These are phyloP conservation scores for Solanum gracilifrons DNA, from an alignment of 257 asterid species.

Conservation along the genomic window DNA sequence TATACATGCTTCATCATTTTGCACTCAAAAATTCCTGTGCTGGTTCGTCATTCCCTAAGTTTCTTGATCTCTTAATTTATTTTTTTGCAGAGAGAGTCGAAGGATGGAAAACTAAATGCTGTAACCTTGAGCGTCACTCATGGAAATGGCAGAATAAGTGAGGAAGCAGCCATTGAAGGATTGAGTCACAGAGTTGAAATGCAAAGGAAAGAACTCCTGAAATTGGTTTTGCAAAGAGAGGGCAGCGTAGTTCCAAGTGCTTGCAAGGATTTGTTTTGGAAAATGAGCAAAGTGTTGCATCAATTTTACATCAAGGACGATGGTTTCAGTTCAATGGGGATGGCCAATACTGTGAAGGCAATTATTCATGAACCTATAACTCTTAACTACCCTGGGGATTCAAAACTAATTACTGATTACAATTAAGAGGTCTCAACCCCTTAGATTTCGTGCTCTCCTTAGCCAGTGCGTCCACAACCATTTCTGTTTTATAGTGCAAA, in stretches of 20 bases:
- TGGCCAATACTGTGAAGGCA: constrained; percentile 36
- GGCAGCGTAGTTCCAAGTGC: constrained; percentile 48
- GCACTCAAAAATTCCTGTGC: background rate
- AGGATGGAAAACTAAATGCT: constrained; percentile 62
- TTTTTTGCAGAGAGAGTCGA: constrained; percentile 59
- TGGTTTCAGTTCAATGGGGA: constrained; percentile 53
- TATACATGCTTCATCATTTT: background rate
- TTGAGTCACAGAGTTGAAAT: constrained; percentile 28
- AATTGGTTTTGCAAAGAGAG: constrained; percentile 42
- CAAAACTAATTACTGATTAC: background rate
- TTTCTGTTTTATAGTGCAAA: background rate
- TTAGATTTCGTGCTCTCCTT: background rate
- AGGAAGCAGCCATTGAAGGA: constrained; percentile 35
- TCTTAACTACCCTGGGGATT: background rate
- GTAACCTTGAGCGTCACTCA: constrained; percentile 35
- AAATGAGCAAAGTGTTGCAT: constrained; percentile 52
- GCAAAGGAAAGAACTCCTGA: constrained; percentile 48
- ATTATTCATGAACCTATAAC: constrained; percentile 49
- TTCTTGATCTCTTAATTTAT: background rate
- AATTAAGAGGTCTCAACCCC: background rate
- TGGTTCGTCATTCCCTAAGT: background rate
- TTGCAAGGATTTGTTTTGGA: constrained; percentile 82
- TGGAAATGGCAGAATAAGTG: constrained; percentile 25
- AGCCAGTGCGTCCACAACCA: background rate
- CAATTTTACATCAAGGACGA: constrained; percentile 59